Conservation (phyloP, 805 yeast genomes). For the Hanseniaspora jakobsenii region DNA sequence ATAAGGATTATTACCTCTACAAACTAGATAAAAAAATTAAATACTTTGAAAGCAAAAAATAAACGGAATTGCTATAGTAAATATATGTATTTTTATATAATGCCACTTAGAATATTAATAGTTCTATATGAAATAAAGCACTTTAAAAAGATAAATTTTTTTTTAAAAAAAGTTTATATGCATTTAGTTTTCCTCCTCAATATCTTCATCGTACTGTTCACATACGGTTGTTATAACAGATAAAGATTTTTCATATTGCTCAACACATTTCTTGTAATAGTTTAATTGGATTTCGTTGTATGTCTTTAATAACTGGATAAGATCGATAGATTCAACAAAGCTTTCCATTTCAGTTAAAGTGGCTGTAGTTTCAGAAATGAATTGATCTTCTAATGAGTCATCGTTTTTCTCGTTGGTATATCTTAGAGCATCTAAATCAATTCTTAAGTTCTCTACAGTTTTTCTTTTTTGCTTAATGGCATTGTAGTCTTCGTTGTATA, state of each 20-base stretch:
- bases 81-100: too few species aligned
- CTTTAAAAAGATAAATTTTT: too few species aligned
- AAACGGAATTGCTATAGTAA: constrained; percentile 23
- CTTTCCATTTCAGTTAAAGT: constrained; percentile 74
- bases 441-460: constrained; percentile 57
- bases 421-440: constrained; percentile 57
- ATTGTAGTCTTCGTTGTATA: constrained; percentile 45
- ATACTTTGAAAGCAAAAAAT: constrained; percentile 10
- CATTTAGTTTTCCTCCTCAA: constrained; percentile 29
- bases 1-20: neutral
- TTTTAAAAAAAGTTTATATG: too few species aligned
- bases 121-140: too few species aligned
- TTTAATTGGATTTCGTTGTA: constrained; percentile 59
- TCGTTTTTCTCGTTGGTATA: constrained; percentile 37
- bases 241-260: constrained; percentile 36
- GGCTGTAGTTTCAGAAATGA: constrained; percentile 62
- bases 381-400: constrained; percentile 52
- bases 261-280: constrained; percentile 43
- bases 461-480: constrained; percentile 35
- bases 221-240: constrained; percentile 36
- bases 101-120: too few species aligned
- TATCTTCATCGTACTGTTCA: constrained; percentile 35
- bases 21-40: neutral
- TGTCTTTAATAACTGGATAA: constrained; percentile 50
- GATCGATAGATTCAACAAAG: constrained; percentile 54